phyloP scores from a whole-genome alignment of 2,329 filamentous ascomycete genomes.

The Alternaria sp. region DNA sequence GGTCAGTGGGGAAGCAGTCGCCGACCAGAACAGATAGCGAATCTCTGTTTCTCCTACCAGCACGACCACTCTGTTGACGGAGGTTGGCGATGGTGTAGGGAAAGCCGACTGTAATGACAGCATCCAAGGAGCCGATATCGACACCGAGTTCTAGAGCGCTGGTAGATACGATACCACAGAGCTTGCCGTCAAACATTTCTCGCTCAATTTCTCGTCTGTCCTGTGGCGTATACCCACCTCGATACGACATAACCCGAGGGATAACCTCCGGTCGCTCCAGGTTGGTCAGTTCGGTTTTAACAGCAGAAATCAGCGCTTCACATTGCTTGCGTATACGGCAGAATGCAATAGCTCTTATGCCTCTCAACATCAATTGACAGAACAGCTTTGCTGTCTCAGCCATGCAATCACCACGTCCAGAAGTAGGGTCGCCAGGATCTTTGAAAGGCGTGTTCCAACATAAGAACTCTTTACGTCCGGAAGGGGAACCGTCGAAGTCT shows the following conservation, averaged over 20 bases:
- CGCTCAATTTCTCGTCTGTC: constrained; percentile 88
- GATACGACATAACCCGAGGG: constrained; percentile 89
- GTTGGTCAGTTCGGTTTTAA: constrained; percentile 78
- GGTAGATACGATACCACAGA: constrained; percentile 92
- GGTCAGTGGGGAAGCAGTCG: constrained; percentile 88
- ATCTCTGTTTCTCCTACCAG: constrained; percentile 91
- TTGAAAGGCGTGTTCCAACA: constrained; percentile 98
- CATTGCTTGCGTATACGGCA: constrained; percentile 88
- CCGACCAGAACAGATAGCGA: constrained; percentile 90
- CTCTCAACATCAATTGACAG: constrained; percentile 86
- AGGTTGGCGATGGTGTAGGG: constrained; percentile 96
- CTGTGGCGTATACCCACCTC: constrained; percentile 92
- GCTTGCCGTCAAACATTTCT: constrained; percentile 96
- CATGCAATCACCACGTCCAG: constrained; percentile 83
- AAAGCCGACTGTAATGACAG: constrained; percentile 92
- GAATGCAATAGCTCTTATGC: constrained; percentile 92
- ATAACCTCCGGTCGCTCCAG: constrained; percentile 79
- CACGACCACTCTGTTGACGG: constrained; percentile 91
- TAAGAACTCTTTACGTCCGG: constrained; percentile 90
- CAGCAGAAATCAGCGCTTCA: constrained; percentile 81
- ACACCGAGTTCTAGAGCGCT: constrained; percentile 93
- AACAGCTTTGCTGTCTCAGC: constrained; percentile 90
- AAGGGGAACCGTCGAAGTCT: constrained; percentile 92
- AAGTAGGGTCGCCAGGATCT: constrained; percentile 85
- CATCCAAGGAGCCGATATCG: constrained; percentile 93